Percentiles rank a stretch among this genome's conserved stretches.
Conservation (phyloP, 2,329 filamentous ascomycete species). For the Hypoxylon sp. region DNA sequence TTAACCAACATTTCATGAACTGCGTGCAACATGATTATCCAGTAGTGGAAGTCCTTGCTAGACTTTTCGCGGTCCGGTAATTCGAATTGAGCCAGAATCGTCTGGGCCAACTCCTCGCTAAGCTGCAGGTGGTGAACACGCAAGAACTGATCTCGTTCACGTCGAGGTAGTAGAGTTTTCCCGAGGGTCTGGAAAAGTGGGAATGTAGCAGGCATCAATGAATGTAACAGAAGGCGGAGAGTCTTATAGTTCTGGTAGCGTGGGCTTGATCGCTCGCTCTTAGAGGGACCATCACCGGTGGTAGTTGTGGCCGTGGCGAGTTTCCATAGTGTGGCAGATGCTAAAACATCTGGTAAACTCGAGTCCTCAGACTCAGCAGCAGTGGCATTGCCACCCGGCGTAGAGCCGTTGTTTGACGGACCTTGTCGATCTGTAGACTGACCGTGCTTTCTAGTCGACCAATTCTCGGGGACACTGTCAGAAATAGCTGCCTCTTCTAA, state of each 20-base stretch:
- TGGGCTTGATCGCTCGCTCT: constrained; percentile 53
- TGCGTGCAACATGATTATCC: constrained; percentile 84
- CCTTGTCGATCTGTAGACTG: constrained; percentile 42
- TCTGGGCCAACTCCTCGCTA: constrained; percentile 77
- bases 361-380: constrained; percentile 50
- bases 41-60: constrained; percentile 81
- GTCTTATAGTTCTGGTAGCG: constrained; percentile 82
- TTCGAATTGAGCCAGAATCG: constrained; percentile 77
- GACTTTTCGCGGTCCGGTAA: constrained; percentile 62
- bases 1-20: constrained; percentile 86
- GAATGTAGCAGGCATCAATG: constrained; percentile 84
- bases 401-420: constrained; percentile 21
- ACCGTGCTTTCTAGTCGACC: constrained; percentile 62
- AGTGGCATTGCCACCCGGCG: constrained; percentile 30
- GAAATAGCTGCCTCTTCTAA: constrained; percentile 86
- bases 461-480: constrained; percentile 79
- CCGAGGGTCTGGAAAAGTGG: constrained; percentile 89
- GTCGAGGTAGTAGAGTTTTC: constrained; percentile 82
- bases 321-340: constrained; percentile 49
- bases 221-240: constrained; percentile 82
- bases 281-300: constrained; percentile 39
- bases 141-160: constrained; percentile 75
- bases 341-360: constrained; percentile 48
- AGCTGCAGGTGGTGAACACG: constrained; percentile 69
- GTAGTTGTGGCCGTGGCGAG: constrained; percentile 43